Base-by-base conservation (phyloP, 2,329 filamentous ascomycete genomes). In the Elsinoe arachidis region DNA sequence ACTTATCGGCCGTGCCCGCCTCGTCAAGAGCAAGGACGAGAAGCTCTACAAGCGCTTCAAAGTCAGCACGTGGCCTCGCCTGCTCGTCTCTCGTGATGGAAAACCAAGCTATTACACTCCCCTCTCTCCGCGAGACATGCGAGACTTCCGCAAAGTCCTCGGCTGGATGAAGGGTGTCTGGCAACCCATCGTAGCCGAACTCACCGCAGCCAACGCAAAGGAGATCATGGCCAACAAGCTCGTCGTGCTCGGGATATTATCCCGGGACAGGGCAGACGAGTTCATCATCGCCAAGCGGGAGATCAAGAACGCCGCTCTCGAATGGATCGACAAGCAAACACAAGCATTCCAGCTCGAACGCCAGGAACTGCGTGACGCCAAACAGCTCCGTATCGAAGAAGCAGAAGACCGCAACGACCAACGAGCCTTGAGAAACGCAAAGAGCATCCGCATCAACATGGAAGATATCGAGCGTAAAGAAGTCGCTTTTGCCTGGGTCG, bases 281-380 rank as follows among this genome's bases (percentile, higher is more conserved):
- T 96, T 96, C 70, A 75, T 83, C 53, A 79, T 80, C 58, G 87
- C 88, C 23, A 87, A 88, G 70, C 84, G 87, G 34, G 95, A 99
- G 73, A 84, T 99, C 74, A 97, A 97, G 80, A 92, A 87, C 63
- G 93, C 93, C 1, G 93, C 93, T 7, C 81, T 91, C 60, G 93
- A 97, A 71, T 99, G 93, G 91, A 96, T 97, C 82, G 92, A 97
- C 71, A 93, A 95, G 74, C 89, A 96, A 72, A 87, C 89, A 15
- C 85, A 92, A 64, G 80, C 90, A 38, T 96, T 96, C 78, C 89
- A 96, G 70, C 82, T 95, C 14, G 92, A 97, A 73, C 81, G 92
- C 58, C 90, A 96, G 74, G 93, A 96, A 71, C 79, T 96, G 51
- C 86, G 93, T 55, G 91, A 97, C 71, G 85, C 90, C 4, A 99